Conservation (phyloP, 2,329 filamentous ascomycete species). For the Exserohilum rostratum region DNA sequence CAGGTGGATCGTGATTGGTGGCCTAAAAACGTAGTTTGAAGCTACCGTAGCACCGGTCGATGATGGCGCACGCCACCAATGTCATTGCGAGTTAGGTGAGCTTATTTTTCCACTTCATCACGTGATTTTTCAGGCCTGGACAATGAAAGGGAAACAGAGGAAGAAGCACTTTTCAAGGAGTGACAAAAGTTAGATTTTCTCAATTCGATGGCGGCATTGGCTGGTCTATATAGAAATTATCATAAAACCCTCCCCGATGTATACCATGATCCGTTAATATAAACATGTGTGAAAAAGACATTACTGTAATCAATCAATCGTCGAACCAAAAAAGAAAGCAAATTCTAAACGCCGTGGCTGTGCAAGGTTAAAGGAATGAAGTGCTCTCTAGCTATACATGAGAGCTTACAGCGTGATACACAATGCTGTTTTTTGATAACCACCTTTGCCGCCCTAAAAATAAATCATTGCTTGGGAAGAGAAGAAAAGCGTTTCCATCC, state of each 20-base stretch:
- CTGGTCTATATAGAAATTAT: neutral
- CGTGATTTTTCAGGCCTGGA: too few species aligned
- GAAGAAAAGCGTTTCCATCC: constrained; percentile 4
- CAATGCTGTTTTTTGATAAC: too few species aligned
- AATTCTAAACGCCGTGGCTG: constrained; percentile 15
- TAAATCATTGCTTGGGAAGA: constrained; percentile 4
- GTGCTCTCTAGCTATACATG: constrained; percentile 1
- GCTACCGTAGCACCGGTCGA: too few species aligned
- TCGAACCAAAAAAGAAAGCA: constrained; percentile 5
- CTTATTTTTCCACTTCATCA: too few species aligned
- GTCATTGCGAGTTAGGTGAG: too few species aligned
- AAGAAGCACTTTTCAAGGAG: constrained; percentile 9
- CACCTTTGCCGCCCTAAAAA: constrained; percentile 9
- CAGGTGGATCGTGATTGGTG: neutral
- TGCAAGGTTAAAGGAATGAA: constrained; percentile 28
- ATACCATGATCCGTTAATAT: constrained; percentile 19
- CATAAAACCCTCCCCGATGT: neutral
- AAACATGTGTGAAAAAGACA: constrained; percentile 11
- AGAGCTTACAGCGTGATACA: neutral
- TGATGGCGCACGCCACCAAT: too few species aligned
- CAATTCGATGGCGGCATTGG: too few species aligned
- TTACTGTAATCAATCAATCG: too few species aligned
- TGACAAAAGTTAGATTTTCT: constrained; percentile 13
- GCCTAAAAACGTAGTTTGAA: neutral
- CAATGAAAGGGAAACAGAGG: too few species aligned